Evolutionary conservation across 176 grass and related monocot species (phyloP).

Genomic region (Oryza meyeriana): DNA sequence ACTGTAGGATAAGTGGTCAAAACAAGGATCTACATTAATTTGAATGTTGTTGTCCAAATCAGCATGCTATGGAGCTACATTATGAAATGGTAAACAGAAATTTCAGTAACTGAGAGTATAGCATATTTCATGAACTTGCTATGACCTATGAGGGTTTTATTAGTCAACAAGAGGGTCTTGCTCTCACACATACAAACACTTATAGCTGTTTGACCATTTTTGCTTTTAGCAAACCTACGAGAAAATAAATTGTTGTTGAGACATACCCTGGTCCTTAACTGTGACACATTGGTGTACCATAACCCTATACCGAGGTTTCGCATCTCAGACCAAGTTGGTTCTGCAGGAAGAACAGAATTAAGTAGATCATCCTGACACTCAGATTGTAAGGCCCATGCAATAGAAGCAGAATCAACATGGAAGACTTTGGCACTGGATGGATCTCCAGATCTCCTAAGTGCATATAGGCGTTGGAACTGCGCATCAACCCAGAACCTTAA

Average conservation of each 20-base stretch:
- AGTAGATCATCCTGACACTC: conserved; percentile 98
- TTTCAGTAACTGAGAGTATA: conserved; percentile 17
- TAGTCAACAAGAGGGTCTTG: conserved; percentile 4
- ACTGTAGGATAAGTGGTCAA: background rate
- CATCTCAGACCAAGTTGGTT: conserved; percentile 85
- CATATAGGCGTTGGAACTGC: conserved; percentile 63
- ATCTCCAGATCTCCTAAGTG: conserved; percentile 36
- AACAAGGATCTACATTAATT: background rate
- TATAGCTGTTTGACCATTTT: background rate
- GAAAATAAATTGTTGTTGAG: conserved; percentile 24
- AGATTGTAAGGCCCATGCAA: conserved; percentile 92
- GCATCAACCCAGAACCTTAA: conserved; percentile 94
- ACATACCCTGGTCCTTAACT: conserved; percentile 76
- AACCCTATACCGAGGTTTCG: conserved; percentile 74
- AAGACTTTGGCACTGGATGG: conserved; percentile 40
- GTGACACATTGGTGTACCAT: conserved; percentile 81
- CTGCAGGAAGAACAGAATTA: conserved; percentile 72
- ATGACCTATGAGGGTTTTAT: background rate
- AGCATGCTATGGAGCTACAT: background rate
- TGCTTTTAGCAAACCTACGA: background rate
- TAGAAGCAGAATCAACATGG: conserved; percentile 58
- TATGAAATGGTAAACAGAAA: background rate
- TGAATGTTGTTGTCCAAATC: conserved; percentile 4
- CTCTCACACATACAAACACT: background rate
- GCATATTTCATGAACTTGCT: background rate